Percentiles rank a stretch among this genome's conserved stretches.
These are phyloP conservation scores for Lithospermum erythrorhizon DNA, from an alignment of 257 asterid species.

Conservation along the genomic window DNA sequence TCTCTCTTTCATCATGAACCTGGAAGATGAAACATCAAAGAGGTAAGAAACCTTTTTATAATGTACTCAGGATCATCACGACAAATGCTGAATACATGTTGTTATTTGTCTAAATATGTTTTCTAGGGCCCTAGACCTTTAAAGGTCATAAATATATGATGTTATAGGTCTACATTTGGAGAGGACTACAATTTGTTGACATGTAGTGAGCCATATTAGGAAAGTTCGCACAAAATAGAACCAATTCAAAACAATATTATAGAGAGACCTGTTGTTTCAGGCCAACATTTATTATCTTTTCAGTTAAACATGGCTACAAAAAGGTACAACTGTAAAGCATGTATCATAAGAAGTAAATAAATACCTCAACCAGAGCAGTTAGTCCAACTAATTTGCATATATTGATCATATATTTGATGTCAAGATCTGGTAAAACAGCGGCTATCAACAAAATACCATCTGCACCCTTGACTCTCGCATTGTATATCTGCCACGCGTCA, in stretches of 20 bases:
- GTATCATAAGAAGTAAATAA: background rate
- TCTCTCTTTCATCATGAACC: conserved; percentile 90
- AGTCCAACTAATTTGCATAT: conserved; percentile 76
- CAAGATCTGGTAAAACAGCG: conserved; percentile 72
- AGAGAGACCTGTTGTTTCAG: background rate
- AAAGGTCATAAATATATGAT: too few species aligned
- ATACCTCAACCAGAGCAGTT: conserved; percentile 75
- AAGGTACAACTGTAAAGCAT: background rate
- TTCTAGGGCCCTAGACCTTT: too few species aligned
- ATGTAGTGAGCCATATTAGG: background rate
- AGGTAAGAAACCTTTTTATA: background rate
- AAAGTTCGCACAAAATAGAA: background rate
- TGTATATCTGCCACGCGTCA: conserved; percentile 82
- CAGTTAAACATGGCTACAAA: background rate
- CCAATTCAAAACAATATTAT: too few species aligned
- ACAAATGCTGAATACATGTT: too few species aligned
- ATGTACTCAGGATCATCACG: background rate
- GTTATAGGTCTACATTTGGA: too few species aligned
- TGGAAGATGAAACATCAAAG: conserved; percentile 21
- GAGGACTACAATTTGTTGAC: too few species aligned
- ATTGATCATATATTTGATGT: conserved; percentile 72
- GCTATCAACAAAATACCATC: conserved; percentile 86
- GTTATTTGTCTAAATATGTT: too few species aligned
- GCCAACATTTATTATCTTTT: background rate
- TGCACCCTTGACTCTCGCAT: conserved; percentile 82